phyloP scores from a whole-genome alignment of 176 grass and related monocot genomes.

The Oropetium thomaeum region DNA sequence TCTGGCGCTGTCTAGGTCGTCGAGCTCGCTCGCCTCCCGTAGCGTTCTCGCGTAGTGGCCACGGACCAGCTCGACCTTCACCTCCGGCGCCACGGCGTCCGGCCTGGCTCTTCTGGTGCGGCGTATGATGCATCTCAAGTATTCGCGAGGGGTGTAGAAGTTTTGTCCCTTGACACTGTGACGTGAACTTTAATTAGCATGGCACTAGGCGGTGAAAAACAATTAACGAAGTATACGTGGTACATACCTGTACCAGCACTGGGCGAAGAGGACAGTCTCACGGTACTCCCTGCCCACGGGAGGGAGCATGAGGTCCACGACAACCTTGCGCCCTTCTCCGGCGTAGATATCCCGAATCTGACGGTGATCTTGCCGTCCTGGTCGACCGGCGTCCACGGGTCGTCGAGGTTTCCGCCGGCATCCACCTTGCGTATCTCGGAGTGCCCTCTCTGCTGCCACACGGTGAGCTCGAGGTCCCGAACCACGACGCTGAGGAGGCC shows the following conservation, averaged over 20 bases:
- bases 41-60: neutral
- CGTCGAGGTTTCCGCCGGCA: constrained; percentile 12
- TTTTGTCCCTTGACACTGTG: neutral
- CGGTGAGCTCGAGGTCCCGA: constrained; percentile 30
- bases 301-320: constrained; percentile 23
- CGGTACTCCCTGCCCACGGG: neutral
- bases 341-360: constrained; percentile 33
- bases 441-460: neutral
- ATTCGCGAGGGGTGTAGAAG: neutral
- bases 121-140: neutral
- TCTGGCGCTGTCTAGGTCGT: neutral
- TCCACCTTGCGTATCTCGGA: constrained; percentile 25
- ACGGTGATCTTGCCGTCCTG: no score
- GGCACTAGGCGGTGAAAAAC: no score
- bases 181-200: no score
- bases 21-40: neutral
- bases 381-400: no score
- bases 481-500: constrained; percentile 39
- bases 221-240: no score
- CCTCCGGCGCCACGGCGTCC: neutral
- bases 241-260: neutral
- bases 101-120: neutral
- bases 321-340: constrained; percentile 20
- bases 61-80: constrained; percentile 15
- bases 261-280: neutral